Base-by-base conservation (phyloP, 169 alveolate genomes). In the Plasmodium sp. region DNA sequence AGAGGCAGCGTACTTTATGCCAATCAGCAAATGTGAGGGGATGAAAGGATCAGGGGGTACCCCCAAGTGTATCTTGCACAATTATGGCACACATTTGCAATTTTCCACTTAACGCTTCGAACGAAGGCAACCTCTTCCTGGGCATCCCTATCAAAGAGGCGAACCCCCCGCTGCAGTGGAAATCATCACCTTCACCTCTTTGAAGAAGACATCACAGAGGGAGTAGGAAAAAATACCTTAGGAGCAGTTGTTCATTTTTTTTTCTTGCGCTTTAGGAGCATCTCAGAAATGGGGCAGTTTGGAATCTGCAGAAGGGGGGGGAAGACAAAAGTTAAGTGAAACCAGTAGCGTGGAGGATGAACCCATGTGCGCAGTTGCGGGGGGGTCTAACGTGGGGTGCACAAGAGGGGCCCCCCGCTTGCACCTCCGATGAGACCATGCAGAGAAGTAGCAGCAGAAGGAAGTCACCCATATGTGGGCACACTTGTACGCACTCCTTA, bases 201-300 rank as follows among this genome's bases (percentile, higher is more conserved):
- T 54, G 58, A 75, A 75, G 27, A 75, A 22, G 83, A 39, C 83
- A 36, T 27, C 77, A 16, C 9, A 27, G 39, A 22, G 39, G 22
- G 77, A 22, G n/a, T 31, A 67, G 39, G 41, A 34, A 75, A 72
- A 72, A 12, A 75, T 75, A 16, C 34, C 12, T 22, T 75, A 33
- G 3, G n/a, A 34, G 58, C 48, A 75, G 22, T n/a, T 39, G 83
- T n/a, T 75, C 45, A 75, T 75, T 75, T 33, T 75, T 75, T 75
- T 39, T 75, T 33, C 9, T 34, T 18, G 22, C 81, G 22, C 27
- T 83, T 83, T 83, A 83, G 41, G 73, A 83, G 91, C 39, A 83
- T 34, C 34, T 83, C 74, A 18, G 91, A 83, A 56, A 83, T 83
- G 45, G 62, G 91, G 81, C 91, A 83, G 5, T 56, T 51, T 83